These are phyloP conservation scores for Capsicum baccatum DNA, from an alignment of 257 asterid species.

Conservation along the genomic window DNA sequence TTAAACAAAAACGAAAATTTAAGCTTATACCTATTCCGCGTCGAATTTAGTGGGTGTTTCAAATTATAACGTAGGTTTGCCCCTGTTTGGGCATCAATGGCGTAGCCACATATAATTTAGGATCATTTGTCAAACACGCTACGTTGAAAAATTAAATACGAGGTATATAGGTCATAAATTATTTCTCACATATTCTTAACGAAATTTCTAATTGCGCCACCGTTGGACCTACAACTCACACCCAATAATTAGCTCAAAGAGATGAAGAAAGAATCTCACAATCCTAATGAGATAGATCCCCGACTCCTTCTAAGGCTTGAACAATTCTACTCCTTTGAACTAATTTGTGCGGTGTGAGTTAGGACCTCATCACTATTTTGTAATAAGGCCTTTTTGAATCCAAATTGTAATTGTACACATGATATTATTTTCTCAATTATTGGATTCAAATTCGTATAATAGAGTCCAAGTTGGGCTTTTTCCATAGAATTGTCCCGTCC, in stretches of 20 bases:
- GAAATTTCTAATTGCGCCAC: no score
- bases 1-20: no score
- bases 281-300: not conserved
- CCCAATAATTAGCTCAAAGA: not conserved
- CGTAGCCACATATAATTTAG: no score
- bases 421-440: not conserved
- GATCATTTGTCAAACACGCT: no score
- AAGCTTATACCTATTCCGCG: no score
- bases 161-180: no score
- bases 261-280: not conserved
- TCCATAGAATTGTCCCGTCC: not conserved
- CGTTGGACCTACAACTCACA: not conserved
- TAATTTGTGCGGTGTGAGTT: not conserved
- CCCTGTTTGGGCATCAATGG: no score
- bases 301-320: not conserved
- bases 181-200: no score
- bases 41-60: no score
- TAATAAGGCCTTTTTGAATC: not conserved
- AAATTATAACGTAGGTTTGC: no score
- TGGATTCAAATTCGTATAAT: not conserved
- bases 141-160: no score
- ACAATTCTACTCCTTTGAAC: not conserved
- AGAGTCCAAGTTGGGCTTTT: constrained; percentile 15
- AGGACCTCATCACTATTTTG: not conserved
- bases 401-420: not conserved